Evolutionary conservation across 106 monocot species (phyloP), one percentile per base, ranked within the genome.

Genomic region (Dactylorhiza incarnata): DNA sequence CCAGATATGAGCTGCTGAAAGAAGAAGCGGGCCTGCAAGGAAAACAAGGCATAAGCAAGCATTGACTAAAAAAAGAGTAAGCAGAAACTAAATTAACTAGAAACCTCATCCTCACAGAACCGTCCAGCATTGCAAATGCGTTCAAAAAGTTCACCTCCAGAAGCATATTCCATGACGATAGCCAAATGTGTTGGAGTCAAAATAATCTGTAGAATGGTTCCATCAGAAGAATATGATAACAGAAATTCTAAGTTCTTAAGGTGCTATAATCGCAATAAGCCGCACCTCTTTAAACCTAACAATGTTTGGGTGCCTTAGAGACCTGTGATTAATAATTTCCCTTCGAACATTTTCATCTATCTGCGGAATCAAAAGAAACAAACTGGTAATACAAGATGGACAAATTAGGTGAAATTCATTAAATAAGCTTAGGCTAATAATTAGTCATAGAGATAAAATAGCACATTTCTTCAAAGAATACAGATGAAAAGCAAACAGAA

Each of bases 111-210:
- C 83, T 92, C 91, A 43, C 88, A 86, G 80, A 97, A 97, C 22
- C 91, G 85, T 3, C 96, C 96, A 73, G 93, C 90, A 72, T 86
- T 93, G 84, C 93, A 89, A 47, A 97, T 97, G 24, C 96, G 89
- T 51, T 97, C 89, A 78, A 97, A 97, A 74, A 97, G 89, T 78
- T 97, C 96, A 16, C 96, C 96, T 24, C 96, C 93, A 49, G 96
- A 91, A 55, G 96, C 96, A 86, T 91, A 97, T 81, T 97, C 96
- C 96, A 97, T 97, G 52, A 97, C 96, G 54, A 97, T 97, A 45
- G 96, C 96, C 45, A 97, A 77, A 89, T 97, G 96, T 3, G 96
- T 97, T 22, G 93, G 93, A 55, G 96, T 97, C 73, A 97, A 84
- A 65, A 97, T 97, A 72, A 97, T 89, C 96, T 97, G 76, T 67